Evolutionary conservation across 306 rosid genomes (phyloP), one percentile per base, ranked within the genome.

Genomic region (Medicago truncatula): DNA sequence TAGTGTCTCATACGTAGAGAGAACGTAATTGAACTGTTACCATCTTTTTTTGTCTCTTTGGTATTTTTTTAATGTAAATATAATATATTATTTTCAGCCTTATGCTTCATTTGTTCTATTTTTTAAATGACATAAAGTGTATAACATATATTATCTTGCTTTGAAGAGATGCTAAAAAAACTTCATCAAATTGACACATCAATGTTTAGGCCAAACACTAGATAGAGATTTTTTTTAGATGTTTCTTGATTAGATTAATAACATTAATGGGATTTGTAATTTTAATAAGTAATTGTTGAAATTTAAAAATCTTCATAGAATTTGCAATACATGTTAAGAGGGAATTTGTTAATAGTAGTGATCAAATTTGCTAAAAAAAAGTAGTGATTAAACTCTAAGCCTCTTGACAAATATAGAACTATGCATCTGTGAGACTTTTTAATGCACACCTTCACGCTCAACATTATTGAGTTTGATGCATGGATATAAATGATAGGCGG

Each of bases 1-100:
- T 67, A 67, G 57, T 67, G 72, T 67, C 44, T 44, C 21, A 67
- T 44, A 44, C 57, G 72, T 44, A 67, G 20, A 67, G 70, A 64
- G 14, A 21, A 43, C 20, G 23, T 17, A 12, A 61, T 66, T 10
- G 34, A 66, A 40, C n/a, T 66, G 53, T 43, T 18, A 20, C 3
- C 36, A 66, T 65, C 70, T 66, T n/a, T n/a, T n/a, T n/a, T n/a
- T 66, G 41, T 41, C 54, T 18, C 34, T 17, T 43, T 43, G 57
- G 18, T 21, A 20, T 21, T n/a, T 67, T 1, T 67, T 43, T 44
- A 44, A 44, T 21, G 13, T 21, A 23, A 21, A 2, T 13, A 21
- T 20, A 40, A 17, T 18, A 44, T 41, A 41, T 65, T 66, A 8
- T 6, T 41, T 67, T 41, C 44, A 41, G 21, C 12, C 71, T 13